Conservation (phyloP, 2,329 filamentous ascomycete species). For the Claviceps sp. region DNA sequence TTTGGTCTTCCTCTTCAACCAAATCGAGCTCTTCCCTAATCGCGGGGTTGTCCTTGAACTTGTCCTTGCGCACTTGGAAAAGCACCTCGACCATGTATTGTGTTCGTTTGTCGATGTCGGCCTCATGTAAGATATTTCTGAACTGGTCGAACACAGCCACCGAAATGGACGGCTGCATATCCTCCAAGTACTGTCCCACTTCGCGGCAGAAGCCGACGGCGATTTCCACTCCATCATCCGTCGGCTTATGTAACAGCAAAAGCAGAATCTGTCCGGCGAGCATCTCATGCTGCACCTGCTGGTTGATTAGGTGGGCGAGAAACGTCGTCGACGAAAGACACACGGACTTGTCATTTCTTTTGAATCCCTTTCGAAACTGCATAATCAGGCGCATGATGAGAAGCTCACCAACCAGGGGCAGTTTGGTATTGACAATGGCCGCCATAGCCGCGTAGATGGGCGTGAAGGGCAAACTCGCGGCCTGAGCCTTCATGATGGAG, state of each 20-base stretch:
- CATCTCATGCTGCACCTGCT: conserved; percentile 91
- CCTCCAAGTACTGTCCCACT: conserved; percentile 85
- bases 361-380: conserved; percentile 91
- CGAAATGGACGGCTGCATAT: conserved; percentile 83
- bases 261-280: conserved; percentile 84
- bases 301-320: conserved; percentile 87
- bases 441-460: conserved; percentile 93
- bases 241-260: conserved; percentile 86
- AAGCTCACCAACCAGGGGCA: conserved; percentile 87
- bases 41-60: conserved; percentile 87
- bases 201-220: conserved; percentile 87
- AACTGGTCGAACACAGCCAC: conserved; percentile 93
- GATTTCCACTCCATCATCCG: conserved; percentile 95
- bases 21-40: conserved; percentile 87
- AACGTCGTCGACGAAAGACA: conserved; percentile 90
- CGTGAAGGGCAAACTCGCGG: conserved; percentile 88
- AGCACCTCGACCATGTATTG: conserved; percentile 99
- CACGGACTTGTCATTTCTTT: conserved; percentile 92
- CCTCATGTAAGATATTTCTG: conserved; percentile 86
- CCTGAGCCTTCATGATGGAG: conserved; percentile 97
- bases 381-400: conserved; percentile 73
- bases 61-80: conserved; percentile 91
- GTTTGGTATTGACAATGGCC: conserved; percentile 93
- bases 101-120: conserved; percentile 93
- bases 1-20: conserved; percentile 95